Evolutionary conservation across 208 protist genomes (phyloP).

Genomic region (Wallacemonas collosoma): DNA sequence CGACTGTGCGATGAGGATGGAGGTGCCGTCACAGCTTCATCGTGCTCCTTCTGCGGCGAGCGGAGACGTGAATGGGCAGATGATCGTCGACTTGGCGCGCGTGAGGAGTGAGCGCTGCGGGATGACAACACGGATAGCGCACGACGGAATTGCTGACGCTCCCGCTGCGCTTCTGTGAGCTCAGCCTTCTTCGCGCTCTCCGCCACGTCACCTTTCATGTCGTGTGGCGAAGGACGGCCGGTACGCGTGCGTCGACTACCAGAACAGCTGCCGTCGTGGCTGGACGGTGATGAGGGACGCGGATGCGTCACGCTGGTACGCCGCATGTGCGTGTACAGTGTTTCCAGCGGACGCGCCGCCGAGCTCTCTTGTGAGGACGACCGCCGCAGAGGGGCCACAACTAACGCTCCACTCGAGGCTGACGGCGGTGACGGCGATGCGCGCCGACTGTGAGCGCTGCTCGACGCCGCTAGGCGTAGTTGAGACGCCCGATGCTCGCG

Average conservation of each 20-base stretch:
- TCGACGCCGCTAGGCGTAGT: conserved; percentile 13
- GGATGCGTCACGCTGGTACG: not conserved
- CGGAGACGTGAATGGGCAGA: conserved; percentile 21
- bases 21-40: too few relatives aligned
- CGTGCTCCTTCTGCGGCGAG: too few relatives aligned
- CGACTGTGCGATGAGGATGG: not conserved
- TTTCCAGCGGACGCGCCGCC: conserved; percentile 19
- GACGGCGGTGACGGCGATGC: not conserved
- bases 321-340: conserved; percentile 33
- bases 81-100: conserved; percentile 27
- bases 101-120: conserved; percentile 26
- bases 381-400: not conserved
- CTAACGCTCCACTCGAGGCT: not conserved
- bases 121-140: conserved; percentile 40
- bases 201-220: too few relatives aligned
- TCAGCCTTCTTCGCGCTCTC: too few relatives aligned
- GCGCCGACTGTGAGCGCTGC: not conserved
- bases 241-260: too few relatives aligned
- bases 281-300: too few relatives aligned
- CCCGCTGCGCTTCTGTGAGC: not conserved
- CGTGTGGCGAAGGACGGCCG: too few relatives aligned
- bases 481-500: conserved; percentile 16
- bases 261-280: not conserved
- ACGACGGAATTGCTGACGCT: conserved; percentile 34
- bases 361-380: not conserved